Evolutionary conservation across 176 grass and related monocot species (phyloP).

Genomic region (Zea mays): Zm-B73-REFERENCE-NAM-5.0 NC_050098.1:199148501-199149000

Average conservation of each 20-base stretch:
- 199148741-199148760: slow-evolving; percentile 68
- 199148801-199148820: slow-evolving; percentile 68
- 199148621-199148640: slow-evolving; percentile 48
- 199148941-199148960: slow-evolving; percentile 51
- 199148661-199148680: slow-evolving; percentile 30
- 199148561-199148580: slow-evolving; percentile 63
- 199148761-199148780: slow-evolving; percentile 71
- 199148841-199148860: slow-evolving; percentile 40
- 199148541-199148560: slow-evolving; percentile 63
- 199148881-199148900: slow-evolving; percentile 27
- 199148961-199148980: slow-evolving; percentile 59
- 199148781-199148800: slow-evolving; percentile 55
- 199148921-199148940: slow-evolving; percentile 10
- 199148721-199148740: slow-evolving; percentile 44
- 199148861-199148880: not conserved
- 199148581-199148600: slow-evolving; percentile 38
- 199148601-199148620: slow-evolving; percentile 61
- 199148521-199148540: slow-evolving; percentile 78
- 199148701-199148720: slow-evolving; percentile 57
- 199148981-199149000: slow-evolving; percentile 58
- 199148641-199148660: slow-evolving; percentile 43
- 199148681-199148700: slow-evolving; percentile 33
- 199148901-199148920: slow-evolving; percentile 21
- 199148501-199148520: slow-evolving; percentile 80
- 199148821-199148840: slow-evolving; percentile 64